These are phyloP conservation scores for Dothistroma pini DNA, from an alignment of 2,329 filamentous ascomycete genomes.

Conservation along the genomic window DNA sequence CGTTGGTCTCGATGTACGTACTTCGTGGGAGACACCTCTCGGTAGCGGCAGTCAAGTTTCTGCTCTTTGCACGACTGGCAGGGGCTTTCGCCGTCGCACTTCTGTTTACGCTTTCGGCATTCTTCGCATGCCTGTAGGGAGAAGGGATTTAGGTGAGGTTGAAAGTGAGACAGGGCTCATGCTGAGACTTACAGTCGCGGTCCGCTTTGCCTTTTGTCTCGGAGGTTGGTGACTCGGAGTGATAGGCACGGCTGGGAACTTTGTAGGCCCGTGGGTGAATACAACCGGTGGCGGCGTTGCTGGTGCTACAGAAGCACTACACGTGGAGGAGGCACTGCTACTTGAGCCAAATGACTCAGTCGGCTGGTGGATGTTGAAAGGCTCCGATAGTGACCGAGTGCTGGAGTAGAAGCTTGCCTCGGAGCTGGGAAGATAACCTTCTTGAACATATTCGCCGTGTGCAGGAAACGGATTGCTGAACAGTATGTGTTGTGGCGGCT, in stretches of 20 bases:
- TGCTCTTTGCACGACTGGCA: conserved; percentile 27
- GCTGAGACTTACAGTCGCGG: conserved; percentile 20
- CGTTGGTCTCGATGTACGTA: conserved; percentile 7
- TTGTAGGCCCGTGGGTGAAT: conserved; percentile 12
- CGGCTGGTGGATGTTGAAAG: conserved; percentile 13
- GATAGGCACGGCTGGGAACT: conserved; percentile 24
- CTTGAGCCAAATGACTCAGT: conserved; percentile 18
- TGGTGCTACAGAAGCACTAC: conserved; percentile 21
- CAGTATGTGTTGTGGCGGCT: conserved; percentile 17
- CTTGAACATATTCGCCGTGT: conserved; percentile 17
- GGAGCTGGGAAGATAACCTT: conserved; percentile 17
- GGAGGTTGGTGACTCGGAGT: conserved; percentile 21
- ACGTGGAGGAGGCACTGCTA: conserved; percentile 21
- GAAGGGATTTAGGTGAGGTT: not conserved
- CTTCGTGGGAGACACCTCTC: conserved; percentile 25
- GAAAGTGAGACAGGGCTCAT: not conserved
- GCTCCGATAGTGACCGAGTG: conserved; percentile 19
- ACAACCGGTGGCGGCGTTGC: conserved; percentile 17
- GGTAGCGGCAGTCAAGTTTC: conserved; percentile 25
- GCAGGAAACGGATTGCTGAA: conserved; percentile 23
- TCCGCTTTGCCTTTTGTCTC: conserved; percentile 27
- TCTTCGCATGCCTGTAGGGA: conserved; percentile 24
- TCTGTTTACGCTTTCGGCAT: conserved; percentile 25
- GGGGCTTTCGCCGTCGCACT: conserved; percentile 23
- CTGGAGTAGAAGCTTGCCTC: conserved; percentile 18